phyloP scores from a whole-genome alignment of 2,329 filamentous ascomycete species.

The Fusarium napiforme region DNA sequence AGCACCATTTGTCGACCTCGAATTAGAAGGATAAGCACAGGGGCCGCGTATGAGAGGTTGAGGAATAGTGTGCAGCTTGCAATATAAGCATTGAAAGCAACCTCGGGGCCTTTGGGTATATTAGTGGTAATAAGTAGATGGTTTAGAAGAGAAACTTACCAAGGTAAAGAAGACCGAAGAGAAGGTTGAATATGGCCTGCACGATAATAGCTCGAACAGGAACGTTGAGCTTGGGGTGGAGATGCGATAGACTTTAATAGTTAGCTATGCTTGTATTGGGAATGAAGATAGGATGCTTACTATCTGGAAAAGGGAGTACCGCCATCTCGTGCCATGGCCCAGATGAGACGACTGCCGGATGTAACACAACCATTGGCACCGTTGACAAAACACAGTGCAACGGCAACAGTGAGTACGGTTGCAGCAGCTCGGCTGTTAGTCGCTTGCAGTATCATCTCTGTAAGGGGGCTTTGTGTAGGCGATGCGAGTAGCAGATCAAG shows the following conservation, averaged over 20 bases:
- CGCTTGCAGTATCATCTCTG: conserved; percentile 57
- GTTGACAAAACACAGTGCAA: conserved; percentile 57
- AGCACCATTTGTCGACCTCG: conserved; percentile 50
- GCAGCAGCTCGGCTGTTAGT: conserved; percentile 54
- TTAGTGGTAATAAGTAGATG: not conserved
- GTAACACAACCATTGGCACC: conserved; percentile 58
- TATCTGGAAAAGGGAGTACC: conserved; percentile 50
- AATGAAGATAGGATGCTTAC: not conserved
- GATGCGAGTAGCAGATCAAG: conserved; percentile 50
- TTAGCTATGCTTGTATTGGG: not conserved
- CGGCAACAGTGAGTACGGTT: conserved; percentile 54
- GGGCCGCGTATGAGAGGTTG: conserved; percentile 58
- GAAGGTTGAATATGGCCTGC: conserved; percentile 55
- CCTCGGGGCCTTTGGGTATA: conserved; percentile 48
- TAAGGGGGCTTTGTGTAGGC: conserved; percentile 57
- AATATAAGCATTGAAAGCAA: conserved; percentile 60
- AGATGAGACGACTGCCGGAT: conserved; percentile 56
- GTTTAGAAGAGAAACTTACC: conserved; percentile 19
- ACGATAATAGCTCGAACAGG: conserved; percentile 55
- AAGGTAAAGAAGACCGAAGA: conserved; percentile 58
- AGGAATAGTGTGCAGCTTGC: conserved; percentile 58
- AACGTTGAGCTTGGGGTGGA: conserved; percentile 53
- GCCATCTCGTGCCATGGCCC: conserved; percentile 59
- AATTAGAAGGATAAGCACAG: conserved; percentile 52
- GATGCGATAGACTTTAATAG: conserved; percentile 45